These are phyloP conservation scores for Mucor racemosus DNA, from an alignment of 371 early-diverging fungal genomes.

Conservation along the genomic window DNA sequence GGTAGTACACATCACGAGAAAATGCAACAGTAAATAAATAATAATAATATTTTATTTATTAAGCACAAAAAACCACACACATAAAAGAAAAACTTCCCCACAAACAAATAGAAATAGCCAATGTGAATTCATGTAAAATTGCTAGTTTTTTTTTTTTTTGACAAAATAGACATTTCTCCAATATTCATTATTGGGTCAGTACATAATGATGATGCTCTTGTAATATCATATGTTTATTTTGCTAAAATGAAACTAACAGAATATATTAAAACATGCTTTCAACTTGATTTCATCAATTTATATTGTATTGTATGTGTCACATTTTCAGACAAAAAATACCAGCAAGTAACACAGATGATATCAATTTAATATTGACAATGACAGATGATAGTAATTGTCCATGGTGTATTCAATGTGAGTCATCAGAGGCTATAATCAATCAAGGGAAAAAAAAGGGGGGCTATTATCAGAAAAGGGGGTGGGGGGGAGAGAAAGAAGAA, in stretches of 20 bases:
- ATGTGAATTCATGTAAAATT: background rate
- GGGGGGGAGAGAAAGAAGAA: background rate
- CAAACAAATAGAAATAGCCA: background rate
- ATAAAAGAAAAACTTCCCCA: background rate
- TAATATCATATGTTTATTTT: background rate
- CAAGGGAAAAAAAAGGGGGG: background rate
- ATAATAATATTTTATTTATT: background rate
- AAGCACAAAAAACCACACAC: background rate
- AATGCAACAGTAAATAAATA: background rate
- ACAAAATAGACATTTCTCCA: too few species aligned
- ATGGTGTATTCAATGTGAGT: slow-evolving; percentile 1
- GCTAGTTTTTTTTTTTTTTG: too few species aligned
- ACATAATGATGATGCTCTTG: slow-evolving; percentile 1
- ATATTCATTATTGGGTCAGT: background rate
- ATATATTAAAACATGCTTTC: background rate
- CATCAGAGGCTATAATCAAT: background rate
- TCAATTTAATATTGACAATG: slow-evolving; percentile 2
- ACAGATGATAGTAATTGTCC: background rate
- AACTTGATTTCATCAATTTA: background rate
- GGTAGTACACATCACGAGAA: slow-evolving; percentile 3
- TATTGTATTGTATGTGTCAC: background rate
- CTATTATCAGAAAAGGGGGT: background rate
- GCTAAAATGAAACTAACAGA: background rate
- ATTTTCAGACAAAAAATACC: background rate
- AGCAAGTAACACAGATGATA: background rate